These are phyloP conservation scores for Kwoniella botswanensis DNA, from an alignment of 768 basidiomycete species.

Conservation along the genomic window DNA sequence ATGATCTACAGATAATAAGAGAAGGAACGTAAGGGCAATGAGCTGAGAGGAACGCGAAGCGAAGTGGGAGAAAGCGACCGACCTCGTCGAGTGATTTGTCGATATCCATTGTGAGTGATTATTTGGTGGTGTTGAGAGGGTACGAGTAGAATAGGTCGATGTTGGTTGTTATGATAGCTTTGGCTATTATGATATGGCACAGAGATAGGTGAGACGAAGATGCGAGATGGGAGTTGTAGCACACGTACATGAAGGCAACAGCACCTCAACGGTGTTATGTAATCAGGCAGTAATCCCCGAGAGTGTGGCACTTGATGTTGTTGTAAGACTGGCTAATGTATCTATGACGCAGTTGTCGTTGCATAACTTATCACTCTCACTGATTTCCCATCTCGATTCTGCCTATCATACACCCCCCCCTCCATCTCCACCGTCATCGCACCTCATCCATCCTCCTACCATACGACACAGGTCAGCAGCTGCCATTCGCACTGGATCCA, in stretches of 20 bases:
- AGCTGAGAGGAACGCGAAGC: slow-evolving; percentile 12
- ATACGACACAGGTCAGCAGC: too few relatives aligned
- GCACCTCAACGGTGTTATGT: slow-evolving; percentile 10
- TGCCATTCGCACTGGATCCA: too few relatives aligned
- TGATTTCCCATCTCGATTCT: background rate
- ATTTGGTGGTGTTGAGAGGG: background rate
- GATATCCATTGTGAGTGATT: slow-evolving; percentile 49
- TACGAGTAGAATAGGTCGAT: background rate
- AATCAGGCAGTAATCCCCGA: slow-evolving; percentile 2
- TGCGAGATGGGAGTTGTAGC: slow-evolving; percentile 4
- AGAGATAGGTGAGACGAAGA: background rate
- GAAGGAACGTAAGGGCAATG: slow-evolving; percentile 11
- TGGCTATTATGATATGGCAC: too few relatives aligned
- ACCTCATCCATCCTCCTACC: too few relatives aligned
- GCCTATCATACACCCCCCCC: background rate
- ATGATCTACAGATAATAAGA: slow-evolving; percentile 47
- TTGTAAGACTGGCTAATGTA: background rate
- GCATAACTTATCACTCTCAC: background rate
- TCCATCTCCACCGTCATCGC: too few relatives aligned
- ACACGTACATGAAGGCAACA: background rate
- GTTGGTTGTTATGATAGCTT: background rate
- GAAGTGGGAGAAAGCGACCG: slow-evolving; percentile 23
- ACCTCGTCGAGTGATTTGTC: slow-evolving; percentile 58
- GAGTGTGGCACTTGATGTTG: slow-evolving; percentile 1
- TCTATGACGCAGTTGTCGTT: slow-evolving; percentile 1